A percentile compares a stretch with the other conserved stretches of the same genome.
Evolutionary conservation across 192 early-diverging fungal species (phyloP).

Genomic region (Rhizoclosmatium sp.): DNA sequence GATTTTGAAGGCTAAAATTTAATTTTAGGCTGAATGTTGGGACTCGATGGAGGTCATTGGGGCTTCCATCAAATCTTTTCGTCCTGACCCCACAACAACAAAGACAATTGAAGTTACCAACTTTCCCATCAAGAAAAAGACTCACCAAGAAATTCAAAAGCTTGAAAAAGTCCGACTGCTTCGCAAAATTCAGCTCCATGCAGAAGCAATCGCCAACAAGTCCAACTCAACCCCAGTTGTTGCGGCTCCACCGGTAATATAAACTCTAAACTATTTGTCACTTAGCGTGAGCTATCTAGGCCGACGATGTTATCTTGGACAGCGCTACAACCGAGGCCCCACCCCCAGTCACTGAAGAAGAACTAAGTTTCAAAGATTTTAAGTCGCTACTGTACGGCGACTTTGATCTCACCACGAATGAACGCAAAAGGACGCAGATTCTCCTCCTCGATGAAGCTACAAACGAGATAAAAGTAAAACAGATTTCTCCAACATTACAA

Average conservation of each 20-base stretch:
- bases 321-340: not conserved
- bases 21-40: slow-evolving; percentile 56
- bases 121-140: slow-evolving; percentile 55
- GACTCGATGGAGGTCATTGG: slow-evolving; percentile 62
- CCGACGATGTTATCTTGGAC: slow-evolving; percentile 1
- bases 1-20: slow-evolving; percentile 21
- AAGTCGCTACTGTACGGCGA: slow-evolving; percentile 53
- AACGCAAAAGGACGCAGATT: slow-evolving; percentile 58
- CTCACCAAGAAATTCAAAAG: slow-evolving; percentile 35
- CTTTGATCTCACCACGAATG: slow-evolving; percentile 62
- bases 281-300: not conserved
- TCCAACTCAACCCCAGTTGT: not conserved
- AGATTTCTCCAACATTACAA: not conserved
- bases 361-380: slow-evolving; percentile 8
- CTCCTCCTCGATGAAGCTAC: slow-evolving; percentile 53
- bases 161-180: slow-evolving; percentile 46
- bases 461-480: slow-evolving; percentile 55
- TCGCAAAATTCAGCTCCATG: slow-evolving; percentile 46
- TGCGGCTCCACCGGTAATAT: not conserved
- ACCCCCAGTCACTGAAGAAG: not conserved
- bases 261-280: not conserved
- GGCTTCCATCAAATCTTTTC: slow-evolving; percentile 57
- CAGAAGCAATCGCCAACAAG: not conserved
- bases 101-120: slow-evolving; percentile 52
- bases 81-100: slow-evolving; percentile 47